phyloP scores from a whole-genome alignment of 2,329 filamentous ascomycete species.

The Trichoderma citrinoviride region DNA sequence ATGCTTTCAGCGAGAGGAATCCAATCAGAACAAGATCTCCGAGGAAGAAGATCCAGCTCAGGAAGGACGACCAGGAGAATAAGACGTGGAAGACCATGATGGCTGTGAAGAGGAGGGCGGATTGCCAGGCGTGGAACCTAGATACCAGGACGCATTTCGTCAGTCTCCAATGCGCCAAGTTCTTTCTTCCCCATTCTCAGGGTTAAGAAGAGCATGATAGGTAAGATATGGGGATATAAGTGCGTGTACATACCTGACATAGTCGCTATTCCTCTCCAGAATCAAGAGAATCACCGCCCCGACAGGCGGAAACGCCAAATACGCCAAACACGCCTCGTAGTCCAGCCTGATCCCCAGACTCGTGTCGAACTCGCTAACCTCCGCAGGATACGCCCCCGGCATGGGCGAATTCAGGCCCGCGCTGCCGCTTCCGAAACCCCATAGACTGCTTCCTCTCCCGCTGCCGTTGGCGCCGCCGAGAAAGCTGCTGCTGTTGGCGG shows the following conservation, averaged over 20 bases:
- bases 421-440: slow-evolving; percentile 23
- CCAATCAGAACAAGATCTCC: slow-evolving; percentile 73
- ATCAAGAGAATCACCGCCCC: slow-evolving; percentile 83
- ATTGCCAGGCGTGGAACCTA: slow-evolving; percentile 97
- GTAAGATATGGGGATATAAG: not conserved
- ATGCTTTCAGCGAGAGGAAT: slow-evolving; percentile 75
- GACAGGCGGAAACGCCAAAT: slow-evolving; percentile 78
- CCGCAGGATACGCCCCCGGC: slow-evolving; percentile 42
- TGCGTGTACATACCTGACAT: slow-evolving; percentile 66
- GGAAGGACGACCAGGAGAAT: slow-evolving; percentile 77
- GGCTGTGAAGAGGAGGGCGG: slow-evolving; percentile 74
- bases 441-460: slow-evolving; percentile 19
- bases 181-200: no score
- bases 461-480: slow-evolving; percentile 25
- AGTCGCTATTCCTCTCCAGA: slow-evolving; percentile 92
- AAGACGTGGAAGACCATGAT: slow-evolving; percentile 76
- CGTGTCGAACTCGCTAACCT: slow-evolving; percentile 84
- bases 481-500: slow-evolving; percentile 28
- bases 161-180: not conserved
- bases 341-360: slow-evolving; percentile 82
- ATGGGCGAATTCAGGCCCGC: slow-evolving; percentile 30
- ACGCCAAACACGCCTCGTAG: slow-evolving; percentile 87
- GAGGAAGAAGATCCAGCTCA: slow-evolving; percentile 81
- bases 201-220: not conserved
- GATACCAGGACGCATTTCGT: not conserved